These are phyloP conservation scores for Starmerella scarabaei DNA, from an alignment of 805 yeast genomes.

Conservation along the genomic window DNA sequence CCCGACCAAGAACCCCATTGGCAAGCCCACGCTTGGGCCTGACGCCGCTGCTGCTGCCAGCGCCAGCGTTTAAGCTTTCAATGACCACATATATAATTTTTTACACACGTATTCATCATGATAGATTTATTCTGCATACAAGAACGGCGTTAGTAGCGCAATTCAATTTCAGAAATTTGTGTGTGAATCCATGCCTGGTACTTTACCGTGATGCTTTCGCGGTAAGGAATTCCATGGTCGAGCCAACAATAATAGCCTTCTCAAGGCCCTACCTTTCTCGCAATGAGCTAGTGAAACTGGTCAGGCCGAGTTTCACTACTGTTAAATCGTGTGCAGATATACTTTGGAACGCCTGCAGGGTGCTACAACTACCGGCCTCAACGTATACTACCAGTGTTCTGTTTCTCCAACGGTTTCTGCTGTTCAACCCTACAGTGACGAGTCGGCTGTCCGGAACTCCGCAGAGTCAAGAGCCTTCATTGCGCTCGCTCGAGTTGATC, in stretches of 20 bases:
- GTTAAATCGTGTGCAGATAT: conserved; percentile 1
- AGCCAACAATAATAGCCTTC: conserved; percentile 8
- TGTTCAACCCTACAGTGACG: conserved; percentile 35
- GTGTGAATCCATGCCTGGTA: too few relatives aligned
- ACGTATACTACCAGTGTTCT: conserved; percentile 60
- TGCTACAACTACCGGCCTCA: conserved; percentile 38
- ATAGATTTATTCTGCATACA: too few relatives aligned
- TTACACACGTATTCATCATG: too few relatives aligned
- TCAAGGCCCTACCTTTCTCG: conserved; percentile 11
- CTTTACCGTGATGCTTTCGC: too few relatives aligned
- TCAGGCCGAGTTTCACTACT: conserved; percentile 3
- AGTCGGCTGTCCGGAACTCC: neutral
- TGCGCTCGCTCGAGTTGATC: neutral
- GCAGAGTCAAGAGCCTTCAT: neutral
- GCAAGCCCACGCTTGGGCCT: conserved; percentile 42
- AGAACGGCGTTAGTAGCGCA: too few relatives aligned
- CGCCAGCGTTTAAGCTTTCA: neutral
- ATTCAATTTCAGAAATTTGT: too few relatives aligned
- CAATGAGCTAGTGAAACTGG: conserved; percentile 1
- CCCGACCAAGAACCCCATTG: conserved; percentile 31
- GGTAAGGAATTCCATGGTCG: too few relatives aligned
- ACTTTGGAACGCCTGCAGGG: conserved; percentile 15
- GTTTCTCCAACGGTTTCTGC: conserved; percentile 56
- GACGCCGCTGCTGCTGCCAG: conserved; percentile 30
- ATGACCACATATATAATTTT: neutral